These are phyloP conservation scores for Diaporthe eres DNA, from an alignment of 2,329 filamentous ascomycete genomes.

Conservation along the genomic window DNA sequence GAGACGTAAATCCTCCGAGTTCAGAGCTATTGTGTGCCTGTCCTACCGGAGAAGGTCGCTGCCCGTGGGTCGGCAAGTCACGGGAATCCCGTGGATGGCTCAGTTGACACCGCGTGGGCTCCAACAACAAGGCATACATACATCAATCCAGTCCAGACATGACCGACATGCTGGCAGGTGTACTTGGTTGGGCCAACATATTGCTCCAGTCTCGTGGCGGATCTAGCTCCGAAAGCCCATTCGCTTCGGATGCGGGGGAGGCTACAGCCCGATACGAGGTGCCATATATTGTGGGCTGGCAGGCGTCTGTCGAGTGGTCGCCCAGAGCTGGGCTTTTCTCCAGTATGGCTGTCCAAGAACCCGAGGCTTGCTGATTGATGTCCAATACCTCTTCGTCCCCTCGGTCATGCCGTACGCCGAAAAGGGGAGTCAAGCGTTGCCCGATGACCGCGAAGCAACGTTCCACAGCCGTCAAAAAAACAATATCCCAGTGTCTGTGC, in stretches of 20 bases:
- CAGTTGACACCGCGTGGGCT: slow-evolving; percentile 9
- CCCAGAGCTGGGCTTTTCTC: neutral
- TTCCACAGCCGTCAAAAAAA: neutral
- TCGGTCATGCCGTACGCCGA: neutral
- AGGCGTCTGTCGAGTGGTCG: neutral
- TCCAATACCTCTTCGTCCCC: neutral
- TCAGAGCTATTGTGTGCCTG: slow-evolving; percentile 22
- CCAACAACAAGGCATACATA: neutral
- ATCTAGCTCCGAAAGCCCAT: neutral
- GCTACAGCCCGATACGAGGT: slow-evolving; percentile 12
- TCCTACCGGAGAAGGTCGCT: slow-evolving; percentile 34
- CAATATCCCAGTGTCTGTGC: neutral
- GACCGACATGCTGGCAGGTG: neutral
- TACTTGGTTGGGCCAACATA: slow-evolving; percentile 5
- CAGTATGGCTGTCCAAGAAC: neutral
- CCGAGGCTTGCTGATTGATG: neutral
- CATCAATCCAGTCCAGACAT: neutral
- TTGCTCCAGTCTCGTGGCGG: slow-evolving; percentile 18
- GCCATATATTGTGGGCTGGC: slow-evolving; percentile 23
- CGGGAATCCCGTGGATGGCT: slow-evolving; percentile 15
- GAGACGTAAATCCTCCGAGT: slow-evolving; percentile 20
- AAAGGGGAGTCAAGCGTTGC: neutral
- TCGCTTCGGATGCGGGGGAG: slow-evolving; percentile 18
- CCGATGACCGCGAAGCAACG: slow-evolving; percentile 13
- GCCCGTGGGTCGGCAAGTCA: slow-evolving; percentile 3